Base-by-base conservation (phyloP, 768 basidiomycete species). In the Lyophyllum atratum region DNA sequence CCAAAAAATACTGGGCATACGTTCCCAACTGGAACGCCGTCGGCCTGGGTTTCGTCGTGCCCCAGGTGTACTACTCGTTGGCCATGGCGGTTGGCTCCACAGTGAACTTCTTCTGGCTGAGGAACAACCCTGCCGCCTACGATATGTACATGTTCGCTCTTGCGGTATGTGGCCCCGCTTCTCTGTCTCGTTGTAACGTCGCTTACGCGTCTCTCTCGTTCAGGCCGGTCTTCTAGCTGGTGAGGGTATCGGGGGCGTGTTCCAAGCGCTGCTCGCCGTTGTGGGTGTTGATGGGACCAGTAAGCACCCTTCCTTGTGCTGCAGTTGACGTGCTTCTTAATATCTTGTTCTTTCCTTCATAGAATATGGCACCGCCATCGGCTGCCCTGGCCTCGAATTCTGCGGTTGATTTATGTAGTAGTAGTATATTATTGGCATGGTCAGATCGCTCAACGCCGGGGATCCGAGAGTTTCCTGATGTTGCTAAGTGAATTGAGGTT, bases 111-210 rank as follows among this genome's bases (percentile, higher is more conserved):
- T 49, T 82, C 66, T 86, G 84, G 84, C 64, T 69, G 49, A 75
- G 71, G 68, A 65, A 72, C 12, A 78, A 68, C 66, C 82, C 80
- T 2, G 69, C 54, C 22, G 58, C 68, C 37, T 83, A 69, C 62
- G 84, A 84, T 59, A 79, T 83, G 79, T 84, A 83, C 68, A 82
- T 83, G 76, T 85, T 84, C 63, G 77, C 82, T 28, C 56, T 83
- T 59, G 72, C 82, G 49, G 80, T 80, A 49, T 47, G 72, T 64
- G 4, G n/a, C 10, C 40, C 11, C 22, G 34, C 11, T 39, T 31
- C 15, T 4, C n/a, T 19, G 10, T 17, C n/a, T 15, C 15, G 14
- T 24, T 33, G 1, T 44, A 25, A 28, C 42, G 19, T 22, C 48
- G 28, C 46, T 56, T 4, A 17, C 24, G 12, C 39, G 10, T 33